Conservation (phyloP, 2,329 filamentous ascomycete species). For the Geoglossum cookeanum region DNA sequence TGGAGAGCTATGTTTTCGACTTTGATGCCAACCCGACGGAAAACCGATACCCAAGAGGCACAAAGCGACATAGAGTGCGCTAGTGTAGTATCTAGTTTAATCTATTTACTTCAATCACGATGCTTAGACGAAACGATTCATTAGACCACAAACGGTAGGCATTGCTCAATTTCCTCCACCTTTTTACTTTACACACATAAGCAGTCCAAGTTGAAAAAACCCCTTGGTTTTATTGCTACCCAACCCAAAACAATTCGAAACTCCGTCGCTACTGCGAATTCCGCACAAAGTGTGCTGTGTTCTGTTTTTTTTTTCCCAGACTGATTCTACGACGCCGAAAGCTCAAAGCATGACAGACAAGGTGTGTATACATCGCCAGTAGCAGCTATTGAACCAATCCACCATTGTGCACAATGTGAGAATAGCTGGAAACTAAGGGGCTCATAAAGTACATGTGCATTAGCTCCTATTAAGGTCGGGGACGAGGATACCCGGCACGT, state of each 20-base stretch:
- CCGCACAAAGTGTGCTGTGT: background rate
- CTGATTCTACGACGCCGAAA: background rate
- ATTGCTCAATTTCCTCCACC: too few relatives aligned
- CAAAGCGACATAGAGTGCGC: background rate
- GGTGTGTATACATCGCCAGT: background rate
- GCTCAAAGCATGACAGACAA: background rate
- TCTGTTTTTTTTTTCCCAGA: background rate
- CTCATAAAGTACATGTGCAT: background rate
- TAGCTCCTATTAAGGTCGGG: background rate
- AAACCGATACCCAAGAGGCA: background rate
- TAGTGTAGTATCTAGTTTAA: background rate
- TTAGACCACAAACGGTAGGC: too few relatives aligned
- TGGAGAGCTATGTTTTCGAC: conserved; percentile 14
- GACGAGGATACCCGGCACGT: background rate
- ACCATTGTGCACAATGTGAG: too few relatives aligned
- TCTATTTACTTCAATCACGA: background rate
- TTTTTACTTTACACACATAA: too few relatives aligned
- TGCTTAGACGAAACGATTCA: too few relatives aligned
- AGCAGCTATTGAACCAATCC: too few relatives aligned
- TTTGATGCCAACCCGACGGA: conserved; percentile 10
- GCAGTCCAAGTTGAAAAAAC: too few relatives aligned
- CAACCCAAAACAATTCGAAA: background rate
- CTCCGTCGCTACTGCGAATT: background rate
- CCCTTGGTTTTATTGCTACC: too few relatives aligned
- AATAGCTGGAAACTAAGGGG: background rate